Evolutionary conservation across 2,329 filamentous ascomycete species (phyloP).

Genomic region (Pseudopithomyces chartarum): DNA sequence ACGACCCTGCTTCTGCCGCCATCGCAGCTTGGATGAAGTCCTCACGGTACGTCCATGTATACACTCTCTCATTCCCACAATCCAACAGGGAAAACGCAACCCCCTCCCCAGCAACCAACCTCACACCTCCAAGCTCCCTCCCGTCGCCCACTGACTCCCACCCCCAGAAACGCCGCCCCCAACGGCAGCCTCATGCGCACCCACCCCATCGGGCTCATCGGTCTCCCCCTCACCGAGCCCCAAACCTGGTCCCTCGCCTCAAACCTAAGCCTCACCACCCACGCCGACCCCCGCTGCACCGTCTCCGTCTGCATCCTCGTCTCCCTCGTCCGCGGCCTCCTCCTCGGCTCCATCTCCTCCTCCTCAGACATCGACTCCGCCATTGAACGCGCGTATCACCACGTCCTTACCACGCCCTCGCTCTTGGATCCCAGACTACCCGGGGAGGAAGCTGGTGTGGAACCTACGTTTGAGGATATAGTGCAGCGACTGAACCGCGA

Average conservation of each 20-base stretch:
- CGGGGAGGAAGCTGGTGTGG: conserved; percentile 19
- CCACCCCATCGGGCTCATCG: conserved; percentile 57
- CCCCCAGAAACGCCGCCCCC: conserved; percentile 43
- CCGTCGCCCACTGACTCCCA: no score
- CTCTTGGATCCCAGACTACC: conserved; percentile 25
- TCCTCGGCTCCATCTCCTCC: conserved; percentile 50
- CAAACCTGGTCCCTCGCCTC: conserved; percentile 53
- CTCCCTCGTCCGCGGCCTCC: conserved; percentile 53
- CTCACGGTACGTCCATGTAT: conserved; percentile 27
- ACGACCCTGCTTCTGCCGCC: conserved; percentile 49
- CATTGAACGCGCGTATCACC: conserved; percentile 48
- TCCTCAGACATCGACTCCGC: conserved; percentile 51
- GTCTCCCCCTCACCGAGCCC: conserved; percentile 46
- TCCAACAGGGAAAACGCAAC: no score
- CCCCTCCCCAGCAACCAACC: no score
- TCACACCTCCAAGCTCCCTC: no score
- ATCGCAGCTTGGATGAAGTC: conserved; percentile 50
- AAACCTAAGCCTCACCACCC: conserved; percentile 52
- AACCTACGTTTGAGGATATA: conserved; percentile 25
- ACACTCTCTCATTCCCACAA: no score
- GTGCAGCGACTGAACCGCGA: conserved; percentile 41
- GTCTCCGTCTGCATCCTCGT: conserved; percentile 56
- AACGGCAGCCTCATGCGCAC: conserved; percentile 62
- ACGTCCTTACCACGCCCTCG: conserved; percentile 42
- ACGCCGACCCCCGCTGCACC: conserved; percentile 59